A percentile compares a stretch with the other conserved stretches of the same genome.
These are phyloP conservation scores for Dryadomyces quercus-mongolicae DNA, from an alignment of 2,329 filamentous ascomycete genomes.

Conservation along the genomic window DNA sequence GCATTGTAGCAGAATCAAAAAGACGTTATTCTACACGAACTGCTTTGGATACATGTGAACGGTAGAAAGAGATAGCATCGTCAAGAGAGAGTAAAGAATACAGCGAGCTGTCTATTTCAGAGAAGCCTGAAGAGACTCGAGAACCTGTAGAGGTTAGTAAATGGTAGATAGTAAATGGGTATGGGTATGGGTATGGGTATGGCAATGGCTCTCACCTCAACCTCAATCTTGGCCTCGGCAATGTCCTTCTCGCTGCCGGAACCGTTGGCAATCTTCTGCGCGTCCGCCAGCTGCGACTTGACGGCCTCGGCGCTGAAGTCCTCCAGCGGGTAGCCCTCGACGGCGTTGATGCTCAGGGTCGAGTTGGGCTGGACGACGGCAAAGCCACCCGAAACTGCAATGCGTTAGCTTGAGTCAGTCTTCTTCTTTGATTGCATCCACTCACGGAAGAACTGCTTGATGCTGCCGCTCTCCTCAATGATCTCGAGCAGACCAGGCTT, in stretches of 20 bases:
- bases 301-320: slow-evolving; percentile 92
- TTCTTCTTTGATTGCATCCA: slow-evolving; percentile 15
- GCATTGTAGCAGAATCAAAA: no score
- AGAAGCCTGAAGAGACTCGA: slow-evolving; percentile 70
- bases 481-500: slow-evolving; percentile 94
- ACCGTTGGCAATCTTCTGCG: slow-evolving; percentile 86
- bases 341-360: slow-evolving; percentile 91
- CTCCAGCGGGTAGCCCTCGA: slow-evolving; percentile 88
- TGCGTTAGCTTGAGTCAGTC: not conserved
- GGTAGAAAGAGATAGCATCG: no score
- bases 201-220: slow-evolving; percentile 58
- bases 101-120: slow-evolving; percentile 50
- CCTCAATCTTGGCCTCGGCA: slow-evolving; percentile 97
- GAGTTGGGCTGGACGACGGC: slow-evolving; percentile 95
- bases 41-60: slow-evolving; percentile 1
- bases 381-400: slow-evolving; percentile 84
- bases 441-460: slow-evolving; percentile 98
- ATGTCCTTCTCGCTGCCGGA: slow-evolving; percentile 92
- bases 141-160: slow-evolving; percentile 39
- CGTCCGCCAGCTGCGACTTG: slow-evolving; percentile 80
- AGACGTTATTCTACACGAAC: slow-evolving; percentile 26
- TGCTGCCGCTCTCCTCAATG: slow-evolving; percentile 76
- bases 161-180: not conserved
- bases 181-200: not conserved
- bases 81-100: not conserved